Conservation (phyloP, 177 flowering plant species). For the Vitis hybrid region DNA sequence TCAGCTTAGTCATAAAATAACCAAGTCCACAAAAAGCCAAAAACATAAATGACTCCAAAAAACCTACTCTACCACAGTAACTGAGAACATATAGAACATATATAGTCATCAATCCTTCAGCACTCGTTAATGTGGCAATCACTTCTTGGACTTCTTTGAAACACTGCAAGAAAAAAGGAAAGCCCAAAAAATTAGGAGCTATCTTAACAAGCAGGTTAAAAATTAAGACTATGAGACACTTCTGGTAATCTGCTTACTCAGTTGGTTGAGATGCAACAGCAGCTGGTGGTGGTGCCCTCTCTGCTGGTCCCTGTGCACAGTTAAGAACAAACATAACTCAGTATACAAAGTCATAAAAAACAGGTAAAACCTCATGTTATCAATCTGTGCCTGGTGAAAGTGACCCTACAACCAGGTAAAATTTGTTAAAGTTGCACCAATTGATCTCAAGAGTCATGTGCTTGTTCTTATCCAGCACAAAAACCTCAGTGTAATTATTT, state of each 20-base stretch:
- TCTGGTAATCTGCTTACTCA: slow-evolving; percentile 22
- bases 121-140: slow-evolving; percentile 7
- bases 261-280: slow-evolving; percentile 32
- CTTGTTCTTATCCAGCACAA: too few relatives aligned
- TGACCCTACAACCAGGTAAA: too few relatives aligned
- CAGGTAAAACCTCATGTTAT: not conserved
- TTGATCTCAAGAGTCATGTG: too few relatives aligned
- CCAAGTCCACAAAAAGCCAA: slow-evolving; percentile 13
- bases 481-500: too few relatives aligned
- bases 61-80: slow-evolving; percentile 18
- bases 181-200: not conserved
- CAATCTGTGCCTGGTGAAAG: too few relatives aligned
- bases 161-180: slow-evolving; percentile 12
- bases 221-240: not conserved
- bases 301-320: slow-evolving; percentile 45
- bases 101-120: not conserved
- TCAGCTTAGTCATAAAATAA: slow-evolving; percentile 8
- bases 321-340: not conserved
- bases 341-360: not conserved
- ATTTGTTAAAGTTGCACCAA: too few relatives aligned
- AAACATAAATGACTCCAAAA: slow-evolving; percentile 13
- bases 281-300: slow-evolving; percentile 28
- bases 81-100: slow-evolving; percentile 7
- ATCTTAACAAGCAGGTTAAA: not conserved
- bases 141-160: slow-evolving; percentile 41